Conservation (phyloP, 768 basidiomycete genomes). For the Mycena belliarum region DNA sequence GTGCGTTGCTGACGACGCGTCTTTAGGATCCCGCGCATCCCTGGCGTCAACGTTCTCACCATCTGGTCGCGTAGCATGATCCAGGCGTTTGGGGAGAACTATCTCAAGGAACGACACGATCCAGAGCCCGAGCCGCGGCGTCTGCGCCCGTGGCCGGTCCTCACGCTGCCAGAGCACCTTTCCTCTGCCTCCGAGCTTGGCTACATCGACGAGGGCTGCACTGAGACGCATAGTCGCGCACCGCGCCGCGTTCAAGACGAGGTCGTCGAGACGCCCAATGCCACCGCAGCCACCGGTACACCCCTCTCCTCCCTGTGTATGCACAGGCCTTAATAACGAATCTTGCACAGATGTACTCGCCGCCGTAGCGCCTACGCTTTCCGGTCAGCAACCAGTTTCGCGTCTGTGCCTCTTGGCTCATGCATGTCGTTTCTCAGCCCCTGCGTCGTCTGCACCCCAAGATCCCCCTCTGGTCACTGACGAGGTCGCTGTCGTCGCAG, state of each 20-base stretch:
- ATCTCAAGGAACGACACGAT: constrained; percentile 2
- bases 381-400: background rate
- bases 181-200: background rate
- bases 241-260: background rate
- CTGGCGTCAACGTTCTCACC: constrained; percentile 28
- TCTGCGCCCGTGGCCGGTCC: constrained; percentile 18
- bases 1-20: background rate
- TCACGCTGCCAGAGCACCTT: constrained; percentile 16
- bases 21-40: constrained; percentile 25
- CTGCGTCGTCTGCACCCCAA: background rate
- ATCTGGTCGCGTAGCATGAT: constrained; percentile 38
- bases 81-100: constrained; percentile 31
- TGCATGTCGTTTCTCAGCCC: too few species aligned
- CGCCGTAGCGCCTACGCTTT: too few species aligned
- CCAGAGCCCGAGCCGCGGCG: constrained; percentile 18
- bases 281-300: too few species aligned
- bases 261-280: background rate
- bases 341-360: too few species aligned
- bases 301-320: too few species aligned
- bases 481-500: background rate
- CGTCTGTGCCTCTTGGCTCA: background rate
- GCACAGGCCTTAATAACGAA: too few species aligned
- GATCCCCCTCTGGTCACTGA: background rate
- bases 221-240: background rate
- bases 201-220: constrained; percentile 3